Base-by-base conservation (phyloP, 2,329 filamentous ascomycete species). In the Raffaelea albimanens region DNA sequence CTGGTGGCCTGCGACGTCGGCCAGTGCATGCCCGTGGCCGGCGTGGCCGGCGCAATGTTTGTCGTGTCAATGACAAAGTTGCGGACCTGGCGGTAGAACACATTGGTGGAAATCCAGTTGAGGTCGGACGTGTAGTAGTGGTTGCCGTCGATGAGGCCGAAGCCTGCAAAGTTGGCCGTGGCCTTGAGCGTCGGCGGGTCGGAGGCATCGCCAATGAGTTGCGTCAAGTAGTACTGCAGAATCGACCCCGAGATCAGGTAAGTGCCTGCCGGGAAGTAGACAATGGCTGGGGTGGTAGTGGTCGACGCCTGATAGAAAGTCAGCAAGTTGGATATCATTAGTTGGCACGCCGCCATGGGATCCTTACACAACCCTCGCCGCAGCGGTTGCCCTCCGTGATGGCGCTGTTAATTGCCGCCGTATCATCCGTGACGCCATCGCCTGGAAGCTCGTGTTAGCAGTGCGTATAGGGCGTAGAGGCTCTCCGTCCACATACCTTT, bases 381-480 rank as follows among this genome's bases (percentile, higher is more conserved):
- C 55, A 53, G 40, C 53, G 51, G 34, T 46, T 49, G 21, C 49
- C 49, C 19, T 61, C 58, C 47, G 76, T 69, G 49, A 93, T 72
- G 14, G 85, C 75, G 18, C 66, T 66, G 59, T 89, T 83, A 50
- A 93, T 76, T n/a, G 77, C 78, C 10, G 68, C 69, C 2, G 87
- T 89, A 59, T 93, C 87, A 54, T 93, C 87, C 1, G 83, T 81
- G 1, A 61, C 60, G 23, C 85, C 87, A 56, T 93, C 85, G 52
- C 87, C 87, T 56, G 72, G 25, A 13, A 29, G n/a, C n/a, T n/a
- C n/a, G n/a, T n/a, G n/a, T n/a, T n/a, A n/a, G n/a, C n/a, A n/a
- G n/a, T n/a, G n/a, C n/a, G n/a, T n/a, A n/a, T n/a, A n/a, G n/a
- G n/a, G n/a, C n/a, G n/a, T 29, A 29, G 25, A 29, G 7, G 25